phyloP scores from a whole-genome alignment of 208 protist species.

The Hexamita inflata region DNA sequence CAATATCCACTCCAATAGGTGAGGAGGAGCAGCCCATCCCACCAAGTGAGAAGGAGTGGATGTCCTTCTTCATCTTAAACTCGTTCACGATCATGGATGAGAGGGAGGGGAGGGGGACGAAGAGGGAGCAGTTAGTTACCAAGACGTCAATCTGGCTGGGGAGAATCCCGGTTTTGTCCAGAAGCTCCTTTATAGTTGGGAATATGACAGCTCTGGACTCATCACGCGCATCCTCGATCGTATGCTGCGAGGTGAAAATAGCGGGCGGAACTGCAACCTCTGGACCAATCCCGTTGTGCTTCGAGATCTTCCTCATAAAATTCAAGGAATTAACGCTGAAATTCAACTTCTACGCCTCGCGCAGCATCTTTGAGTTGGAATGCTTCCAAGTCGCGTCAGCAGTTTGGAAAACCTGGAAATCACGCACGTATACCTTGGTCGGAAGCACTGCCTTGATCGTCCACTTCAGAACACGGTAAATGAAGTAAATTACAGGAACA shows the following conservation, averaged over 20 bases:
- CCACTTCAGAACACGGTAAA: too few relatives aligned
- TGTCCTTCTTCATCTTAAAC: background rate
- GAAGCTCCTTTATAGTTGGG: slow-evolving; percentile 39
- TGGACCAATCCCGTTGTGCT: slow-evolving; percentile 42
- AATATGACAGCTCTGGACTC: slow-evolving; percentile 41
- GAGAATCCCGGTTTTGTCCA: slow-evolving; percentile 37
- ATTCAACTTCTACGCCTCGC: slow-evolving; percentile 43
- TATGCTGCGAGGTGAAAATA: slow-evolving; percentile 19
- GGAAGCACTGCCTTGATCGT: background rate
- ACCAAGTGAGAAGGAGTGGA: background rate
- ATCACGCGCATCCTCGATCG: slow-evolving; percentile 38
- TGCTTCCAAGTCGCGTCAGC: slow-evolving; percentile 12
- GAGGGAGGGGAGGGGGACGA: background rate
- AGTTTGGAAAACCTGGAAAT: slow-evolving; percentile 49
- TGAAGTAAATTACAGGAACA: too few relatives aligned
- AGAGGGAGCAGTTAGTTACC: slow-evolving; percentile 19
- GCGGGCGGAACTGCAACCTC: slow-evolving; percentile 42
- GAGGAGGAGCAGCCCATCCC: slow-evolving; percentile 18
- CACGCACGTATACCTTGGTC: slow-evolving; percentile 43
- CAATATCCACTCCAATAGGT: slow-evolving; percentile 25
- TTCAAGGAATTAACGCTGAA: slow-evolving; percentile 38
- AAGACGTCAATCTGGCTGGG: background rate
- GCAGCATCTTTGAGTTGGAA: slow-evolving; percentile 23
- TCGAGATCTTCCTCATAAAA: slow-evolving; percentile 45
- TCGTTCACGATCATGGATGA: slow-evolving; percentile 27